These are phyloP conservation scores for Phytopythium chamaehyphon DNA, from an alignment of 352 stramenopile species.

Conservation along the genomic window DNA sequence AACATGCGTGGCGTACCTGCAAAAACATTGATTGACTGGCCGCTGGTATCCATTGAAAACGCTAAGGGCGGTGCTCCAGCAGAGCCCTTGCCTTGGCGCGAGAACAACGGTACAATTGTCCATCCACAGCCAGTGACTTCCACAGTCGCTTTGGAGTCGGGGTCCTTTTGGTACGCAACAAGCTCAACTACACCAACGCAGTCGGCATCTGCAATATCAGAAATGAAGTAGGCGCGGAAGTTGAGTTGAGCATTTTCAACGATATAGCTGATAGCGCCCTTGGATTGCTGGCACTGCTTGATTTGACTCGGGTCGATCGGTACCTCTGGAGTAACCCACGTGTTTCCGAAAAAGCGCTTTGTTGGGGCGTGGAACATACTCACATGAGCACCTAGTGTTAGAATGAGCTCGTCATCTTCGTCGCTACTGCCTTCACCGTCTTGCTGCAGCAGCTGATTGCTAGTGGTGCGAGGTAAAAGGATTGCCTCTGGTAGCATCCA, in stretches of 20 bases:
- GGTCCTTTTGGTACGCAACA: conserved; percentile 87
- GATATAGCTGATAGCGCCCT: conserved; percentile 43
- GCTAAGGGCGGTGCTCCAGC: conserved; percentile 15
- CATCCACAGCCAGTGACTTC: conserved; percentile 88
- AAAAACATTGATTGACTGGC: conserved; percentile 65
- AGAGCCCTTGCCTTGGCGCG: conserved; percentile 18
- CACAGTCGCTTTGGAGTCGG: conserved; percentile 63
- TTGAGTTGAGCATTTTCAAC: conserved; percentile 54
- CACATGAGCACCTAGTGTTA: conserved; percentile 77
- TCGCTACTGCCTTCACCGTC: conserved; percentile 24
- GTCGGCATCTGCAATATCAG: conserved; percentile 83
- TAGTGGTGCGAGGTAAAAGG: conserved; percentile 6
- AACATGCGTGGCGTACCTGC: conserved; percentile 62
- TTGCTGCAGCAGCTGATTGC: conserved; percentile 1
- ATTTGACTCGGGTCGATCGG: conserved; percentile 43
- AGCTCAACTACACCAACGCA: conserved; percentile 93
- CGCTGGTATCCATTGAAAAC: conserved; percentile 28
- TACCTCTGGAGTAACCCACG: conserved; percentile 80
- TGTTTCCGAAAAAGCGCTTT: conserved; percentile 92
- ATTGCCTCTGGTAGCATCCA: conserved; percentile 64
- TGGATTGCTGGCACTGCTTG: conserved; percentile 39
- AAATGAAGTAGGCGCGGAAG: conserved; percentile 79
- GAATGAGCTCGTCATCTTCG: conserved; percentile 38
- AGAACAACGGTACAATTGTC: conserved; percentile 90
- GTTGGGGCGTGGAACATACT: conserved; percentile 86